Evolutionary conservation across 768 basidiomycete genomes (phyloP), one percentile per base, ranked within the genome.

Genomic region (Rhizopogon salebrosus): DNA sequence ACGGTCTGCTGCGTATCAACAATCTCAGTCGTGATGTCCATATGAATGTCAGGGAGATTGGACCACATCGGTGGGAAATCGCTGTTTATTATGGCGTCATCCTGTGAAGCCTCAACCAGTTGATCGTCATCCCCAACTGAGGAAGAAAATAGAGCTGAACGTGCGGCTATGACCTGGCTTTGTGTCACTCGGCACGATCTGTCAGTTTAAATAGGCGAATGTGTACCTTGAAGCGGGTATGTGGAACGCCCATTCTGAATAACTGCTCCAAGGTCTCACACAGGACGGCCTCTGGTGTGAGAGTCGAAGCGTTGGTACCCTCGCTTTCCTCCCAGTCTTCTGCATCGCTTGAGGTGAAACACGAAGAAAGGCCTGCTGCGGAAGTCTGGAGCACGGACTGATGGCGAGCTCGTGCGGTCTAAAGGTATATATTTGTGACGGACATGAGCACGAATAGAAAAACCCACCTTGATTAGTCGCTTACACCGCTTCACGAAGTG

Each of bases 181-280:
- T 67, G 49, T 20, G 41, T 37, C n/a, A 54, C 52, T n/a, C 29
- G 3, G n/a, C 18, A 34, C 22, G 38, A 22, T 41, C 26, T 41
- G 39, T 22, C 20, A 39, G 29, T 45, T 34, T 34, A 18, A 37
- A 49, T 49, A 48, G 24, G n/a, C 31, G 20, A 55, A 10, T 40
- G 48, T 45, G 54, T 56, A 80, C 82, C 78, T 79, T 80, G 64
- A 80, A 78, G 41, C 58, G 70, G 13, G 70, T 69, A 9, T 70
- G 71, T 39, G 72, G 70, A 59, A 78, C 64, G 9, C 73, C 71
- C 46, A 59, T 53, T 50, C 72, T 69, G 56, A 76, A 80, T 24
- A 79, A 58, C 39, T 67, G 66, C 52, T 79, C 75, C 67, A 83
- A 61, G 18, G 72, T 66, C 38, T 74, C 61, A 55, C 60, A 69